Base-by-base conservation (phyloP, 441 rosid species). In the Syzygium malaccense region DNA sequence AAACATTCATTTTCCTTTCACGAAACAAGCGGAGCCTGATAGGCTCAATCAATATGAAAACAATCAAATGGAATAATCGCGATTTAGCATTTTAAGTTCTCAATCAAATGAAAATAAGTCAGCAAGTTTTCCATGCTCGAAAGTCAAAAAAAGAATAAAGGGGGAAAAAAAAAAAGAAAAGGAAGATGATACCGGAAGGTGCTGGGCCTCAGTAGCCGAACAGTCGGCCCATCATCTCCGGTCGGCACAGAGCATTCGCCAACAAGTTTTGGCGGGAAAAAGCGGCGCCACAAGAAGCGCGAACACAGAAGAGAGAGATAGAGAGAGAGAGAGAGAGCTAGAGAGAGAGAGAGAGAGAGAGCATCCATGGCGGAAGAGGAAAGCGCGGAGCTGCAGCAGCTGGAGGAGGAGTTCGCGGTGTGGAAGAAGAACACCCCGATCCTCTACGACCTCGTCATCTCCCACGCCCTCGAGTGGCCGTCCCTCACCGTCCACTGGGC, bases 361-460 rank as follows among this genome's bases (percentile, higher is more conserved):
- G 48, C 28, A 23, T 86, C 55, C 88, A 91, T 91, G 93, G 93
- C 88, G 90, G 92, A 90, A 4, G 93, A 87, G 26, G 90, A 91
- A 68, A 92, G 91, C 45, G 86, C 91, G 87, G 87, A 86, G 64
- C 89, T 92, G 32, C 94, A 93, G 56, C 96, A 94, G 85, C 91
- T 94, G 68, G 94, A 96, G 86, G 99, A 96, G 45, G 98, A 97
- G 54, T 98, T 95, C 96, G 53, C 92, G 1, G 94, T 96, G 25
- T 98, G 98, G 99, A 96, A 96, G 91, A 98, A 94, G 95, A 98
- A 96, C 94, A 94, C 98, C 37, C 98, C 97, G 2, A 94, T 97
- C 85, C 95, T 98, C 86, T 97, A 98, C 89, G 99, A 98, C 86
- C 93, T 98, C 55, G 93, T 98, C 87, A 92, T 98, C 66, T 95